Conservation (phyloP, 1,284 basidiomycete species). For the Apiotrichum gamsii region DNA sequence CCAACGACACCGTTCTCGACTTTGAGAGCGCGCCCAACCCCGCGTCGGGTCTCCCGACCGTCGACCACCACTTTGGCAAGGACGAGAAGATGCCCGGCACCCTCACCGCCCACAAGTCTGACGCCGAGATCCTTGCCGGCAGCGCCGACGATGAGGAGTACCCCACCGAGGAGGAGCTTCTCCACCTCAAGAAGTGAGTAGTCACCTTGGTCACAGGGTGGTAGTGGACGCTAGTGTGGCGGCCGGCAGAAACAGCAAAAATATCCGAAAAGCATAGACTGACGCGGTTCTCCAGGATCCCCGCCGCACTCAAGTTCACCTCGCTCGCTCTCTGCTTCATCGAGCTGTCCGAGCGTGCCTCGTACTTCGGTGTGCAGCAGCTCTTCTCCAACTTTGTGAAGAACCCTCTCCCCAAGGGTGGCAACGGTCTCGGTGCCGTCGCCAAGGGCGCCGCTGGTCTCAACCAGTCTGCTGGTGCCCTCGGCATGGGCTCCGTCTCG, state of each 20-base stretch:
- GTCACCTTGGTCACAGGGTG: neutral
- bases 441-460: slow-evolving; percentile 57
- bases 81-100: neutral
- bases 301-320: slow-evolving; percentile 10
- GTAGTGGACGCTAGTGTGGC: too few species aligned
- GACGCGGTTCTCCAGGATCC: too few species aligned
- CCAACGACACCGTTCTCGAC: neutral
- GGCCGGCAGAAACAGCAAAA: too few species aligned
- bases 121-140: neutral
- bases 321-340: slow-evolving; percentile 35
- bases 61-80: neutral
- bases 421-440: slow-evolving; percentile 65
- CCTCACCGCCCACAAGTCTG: neutral
- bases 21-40: slow-evolving; percentile 1
- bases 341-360: slow-evolving; percentile 43
- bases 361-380: slow-evolving; percentile 11
- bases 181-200: slow-evolving; percentile 5
- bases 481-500: slow-evolving; percentile 28
- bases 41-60: neutral
- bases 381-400: slow-evolving; percentile 27
- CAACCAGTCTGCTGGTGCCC: slow-evolving; percentile 56
- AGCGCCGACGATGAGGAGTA: slow-evolving; percentile 1
- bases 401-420: slow-evolving; percentile 54
- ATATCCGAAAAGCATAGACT: too few species aligned
- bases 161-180: slow-evolving; percentile 9